These are phyloP conservation scores for Aphanomyces astaci DNA, from an alignment of 352 stramenopile species.

Conservation along the genomic window DNA sequence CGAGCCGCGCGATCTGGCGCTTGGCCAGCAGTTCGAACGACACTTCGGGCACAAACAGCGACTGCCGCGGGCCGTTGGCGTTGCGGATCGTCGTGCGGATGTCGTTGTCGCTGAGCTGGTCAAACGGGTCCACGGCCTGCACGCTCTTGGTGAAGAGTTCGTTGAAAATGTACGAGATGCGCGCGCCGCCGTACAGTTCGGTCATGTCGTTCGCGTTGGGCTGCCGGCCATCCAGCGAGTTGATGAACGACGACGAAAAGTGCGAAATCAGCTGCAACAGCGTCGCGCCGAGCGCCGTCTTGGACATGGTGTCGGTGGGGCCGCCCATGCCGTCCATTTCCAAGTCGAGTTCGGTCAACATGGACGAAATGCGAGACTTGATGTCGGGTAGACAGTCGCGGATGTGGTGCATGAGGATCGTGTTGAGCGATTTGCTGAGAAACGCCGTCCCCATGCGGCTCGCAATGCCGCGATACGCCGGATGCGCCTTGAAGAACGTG, in stretches of 20 bases:
- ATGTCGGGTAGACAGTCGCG: conserved; percentile 97
- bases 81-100: conserved; percentile 99
- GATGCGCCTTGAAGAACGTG: conserved; percentile 96
- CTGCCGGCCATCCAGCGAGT: conserved; percentile 83
- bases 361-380: conserved; percentile 94
- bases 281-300: conserved; percentile 88
- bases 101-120: conserved; percentile 96
- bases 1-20: conserved; percentile 94
- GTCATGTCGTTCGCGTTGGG: conserved; percentile 81
- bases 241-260: conserved; percentile 84
- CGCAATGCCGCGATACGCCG: conserved; percentile 88
- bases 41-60: conserved; percentile 98
- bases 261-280: conserved; percentile 93
- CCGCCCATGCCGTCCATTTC: conserved; percentile 95
- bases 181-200: conserved; percentile 93
- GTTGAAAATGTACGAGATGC: conserved; percentile 99
- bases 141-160: conserved; percentile 91
- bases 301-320: conserved; percentile 79
- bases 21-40: conserved; percentile 98
- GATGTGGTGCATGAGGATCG: conserved; percentile 99
- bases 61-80: conserved; percentile 94
- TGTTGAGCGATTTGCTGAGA: conserved; percentile 95
- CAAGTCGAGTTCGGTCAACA: conserved; percentile 91
- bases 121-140: conserved; percentile 92
- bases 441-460: conserved; percentile 95